These are phyloP conservation scores for Mentha longifolia DNA, from an alignment of 257 asterid genomes.

Conservation along the genomic window DNA sequence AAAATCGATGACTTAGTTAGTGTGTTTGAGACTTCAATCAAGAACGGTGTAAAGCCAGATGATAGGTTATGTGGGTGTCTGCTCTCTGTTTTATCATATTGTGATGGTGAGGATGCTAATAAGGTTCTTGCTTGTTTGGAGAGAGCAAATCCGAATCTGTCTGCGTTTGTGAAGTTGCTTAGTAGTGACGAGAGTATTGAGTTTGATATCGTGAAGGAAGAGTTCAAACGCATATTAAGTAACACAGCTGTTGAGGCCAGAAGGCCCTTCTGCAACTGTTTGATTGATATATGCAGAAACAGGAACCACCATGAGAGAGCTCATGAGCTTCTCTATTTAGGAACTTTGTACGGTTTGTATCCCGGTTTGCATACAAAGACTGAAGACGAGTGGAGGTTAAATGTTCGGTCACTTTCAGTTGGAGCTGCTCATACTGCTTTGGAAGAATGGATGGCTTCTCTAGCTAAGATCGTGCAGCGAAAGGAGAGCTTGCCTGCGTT, in stretches of 20 bases:
- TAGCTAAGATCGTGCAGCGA: slow-evolving; percentile 62
- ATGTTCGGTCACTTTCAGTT: slow-evolving; percentile 76
- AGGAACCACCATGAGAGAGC: slow-evolving; percentile 58
- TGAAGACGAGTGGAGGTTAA: slow-evolving; percentile 79
- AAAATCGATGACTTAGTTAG: slow-evolving; percentile 72
- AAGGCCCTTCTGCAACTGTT: slow-evolving; percentile 85
- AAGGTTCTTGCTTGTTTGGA: slow-evolving; percentile 72
- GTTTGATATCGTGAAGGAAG: slow-evolving; percentile 56
- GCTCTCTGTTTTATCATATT: slow-evolving; percentile 73
- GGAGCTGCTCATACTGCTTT: slow-evolving; percentile 94
- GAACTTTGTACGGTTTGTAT: slow-evolving; percentile 72
- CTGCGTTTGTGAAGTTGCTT: slow-evolving; percentile 50
- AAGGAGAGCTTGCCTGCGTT: slow-evolving; percentile 69
- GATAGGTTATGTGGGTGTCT: slow-evolving; percentile 88
- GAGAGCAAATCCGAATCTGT: slow-evolving; percentile 40
- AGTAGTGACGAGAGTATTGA: slow-evolving; percentile 37
- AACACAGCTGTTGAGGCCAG: slow-evolving; percentile 72
- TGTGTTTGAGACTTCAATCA: slow-evolving; percentile 58
- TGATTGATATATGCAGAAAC: slow-evolving; percentile 80
- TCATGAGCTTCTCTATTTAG: slow-evolving; percentile 77
- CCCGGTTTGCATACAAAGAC: slow-evolving; percentile 92
- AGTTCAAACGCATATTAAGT: slow-evolving; percentile 58
- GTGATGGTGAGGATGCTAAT: slow-evolving; percentile 61
- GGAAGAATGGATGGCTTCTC: slow-evolving; percentile 84
- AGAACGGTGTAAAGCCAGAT: slow-evolving; percentile 78